Percentiles rank a stretch among this genome's conserved stretches.
Conservation (phyloP, 2,329 filamentous ascomycete genomes). For the Pseudocercospora pini-densiflorae region DNA sequence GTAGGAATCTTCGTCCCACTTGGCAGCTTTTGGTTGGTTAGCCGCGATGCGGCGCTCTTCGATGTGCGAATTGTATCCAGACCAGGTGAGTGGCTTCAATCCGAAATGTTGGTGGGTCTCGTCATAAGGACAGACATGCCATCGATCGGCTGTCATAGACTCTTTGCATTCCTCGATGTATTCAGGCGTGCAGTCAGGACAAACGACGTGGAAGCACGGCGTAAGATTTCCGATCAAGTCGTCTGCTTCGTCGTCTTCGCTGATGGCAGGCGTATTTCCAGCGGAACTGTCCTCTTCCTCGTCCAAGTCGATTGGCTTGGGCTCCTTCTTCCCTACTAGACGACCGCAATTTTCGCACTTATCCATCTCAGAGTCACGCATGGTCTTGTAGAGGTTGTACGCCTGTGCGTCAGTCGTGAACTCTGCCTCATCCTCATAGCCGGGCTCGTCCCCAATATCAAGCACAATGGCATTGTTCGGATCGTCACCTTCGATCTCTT, state of each 20-base stretch:
- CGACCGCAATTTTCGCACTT: constrained; percentile 71
- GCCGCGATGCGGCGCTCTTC: constrained; percentile 56
- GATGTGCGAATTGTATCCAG: constrained; percentile 52
- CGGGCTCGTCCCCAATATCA: constrained; percentile 75
- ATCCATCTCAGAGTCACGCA: constrained; percentile 81
- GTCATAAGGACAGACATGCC: constrained; percentile 71
- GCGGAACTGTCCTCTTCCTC: constrained; percentile 44
- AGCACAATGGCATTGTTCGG: constrained; percentile 85
- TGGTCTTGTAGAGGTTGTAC: constrained; percentile 82
- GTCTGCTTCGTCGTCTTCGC: constrained; percentile 60
- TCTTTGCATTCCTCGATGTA: constrained; percentile 54
- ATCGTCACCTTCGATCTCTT: constrained; percentile 69
- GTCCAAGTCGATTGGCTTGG: constrained; percentile 44
- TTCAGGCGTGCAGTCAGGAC: constrained; percentile 69
- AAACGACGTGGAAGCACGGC: constrained; percentile 85
- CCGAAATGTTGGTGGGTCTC: constrained; percentile 64
- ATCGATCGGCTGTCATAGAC: constrained; percentile 46
- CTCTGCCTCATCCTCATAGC: constrained; percentile 57
- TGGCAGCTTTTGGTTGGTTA: constrained; percentile 52
- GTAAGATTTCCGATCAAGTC: constrained; percentile 78
- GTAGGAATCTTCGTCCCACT: constrained; percentile 68
- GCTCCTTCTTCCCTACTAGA: constrained; percentile 63
- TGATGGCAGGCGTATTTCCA: neutral
- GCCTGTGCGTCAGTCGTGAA: constrained; percentile 71
- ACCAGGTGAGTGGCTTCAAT: constrained; percentile 71